These are phyloP conservation scores for Agaricales sp. DNA, from an alignment of 1,284 basidiomycete genomes.

Conservation along the genomic window DNA sequence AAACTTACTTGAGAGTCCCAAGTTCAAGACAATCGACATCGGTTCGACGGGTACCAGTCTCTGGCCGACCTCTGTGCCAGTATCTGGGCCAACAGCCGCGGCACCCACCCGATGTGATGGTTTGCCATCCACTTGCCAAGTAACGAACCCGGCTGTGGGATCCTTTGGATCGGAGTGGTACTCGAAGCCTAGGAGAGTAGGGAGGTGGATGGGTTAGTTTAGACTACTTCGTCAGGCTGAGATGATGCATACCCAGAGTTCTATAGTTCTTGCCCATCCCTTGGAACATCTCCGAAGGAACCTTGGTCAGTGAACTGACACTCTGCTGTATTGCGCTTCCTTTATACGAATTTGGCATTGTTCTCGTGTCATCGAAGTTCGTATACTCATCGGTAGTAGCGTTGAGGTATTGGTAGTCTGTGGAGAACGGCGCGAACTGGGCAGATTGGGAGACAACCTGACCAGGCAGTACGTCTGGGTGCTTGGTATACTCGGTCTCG, in stretches of 20 bases:
- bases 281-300: slow-evolving; percentile 33
- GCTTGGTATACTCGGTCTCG: slow-evolving; percentile 59
- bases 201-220: not conserved
- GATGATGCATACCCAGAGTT: slow-evolving; percentile 37
- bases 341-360: not conserved
- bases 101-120: slow-evolving; percentile 45
- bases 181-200: slow-evolving; percentile 43
- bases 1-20: slow-evolving; percentile 51
- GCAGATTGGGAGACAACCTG: slow-evolving; percentile 52
- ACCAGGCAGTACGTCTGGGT: slow-evolving; percentile 19
- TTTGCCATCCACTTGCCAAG: slow-evolving; percentile 51
- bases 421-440: slow-evolving; percentile 57
- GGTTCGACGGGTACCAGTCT: slow-evolving; percentile 70
- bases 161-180: slow-evolving; percentile 52
- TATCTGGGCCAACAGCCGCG: slow-evolving; percentile 45
- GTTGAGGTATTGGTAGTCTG: slow-evolving; percentile 41
- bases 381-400: slow-evolving; percentile 30
- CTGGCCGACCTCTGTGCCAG: slow-evolving; percentile 40
- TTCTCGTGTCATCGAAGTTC: not conserved
- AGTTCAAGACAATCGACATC: slow-evolving; percentile 54
- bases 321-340: slow-evolving; percentile 26
- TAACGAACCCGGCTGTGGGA: slow-evolving; percentile 46
- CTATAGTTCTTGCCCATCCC: slow-evolving; percentile 36
- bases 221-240: too few relatives aligned
- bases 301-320: slow-evolving; percentile 26